Conservation (phyloP, 225 moss, liverwort and hornwort genomes). For the Takakia lepidozioides region DNA sequence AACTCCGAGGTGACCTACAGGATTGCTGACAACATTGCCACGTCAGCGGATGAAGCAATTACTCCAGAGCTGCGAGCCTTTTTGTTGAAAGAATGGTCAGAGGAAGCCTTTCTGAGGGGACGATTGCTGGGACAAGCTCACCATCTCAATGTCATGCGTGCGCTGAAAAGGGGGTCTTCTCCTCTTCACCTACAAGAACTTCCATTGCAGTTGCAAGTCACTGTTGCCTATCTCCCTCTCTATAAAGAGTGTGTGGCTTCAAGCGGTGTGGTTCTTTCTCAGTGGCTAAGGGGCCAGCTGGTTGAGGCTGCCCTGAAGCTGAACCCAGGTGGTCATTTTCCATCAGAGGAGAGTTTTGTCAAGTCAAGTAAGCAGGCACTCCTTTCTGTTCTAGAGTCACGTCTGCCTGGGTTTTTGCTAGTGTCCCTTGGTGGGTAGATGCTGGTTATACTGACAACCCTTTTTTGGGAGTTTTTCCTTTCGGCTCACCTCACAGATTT, state of each 20-base stretch:
- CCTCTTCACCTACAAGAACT: constrained; percentile 95
- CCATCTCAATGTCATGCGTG: constrained; percentile 93
- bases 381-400: constrained; percentile 70
- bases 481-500: no score
- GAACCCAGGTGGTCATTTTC: constrained; percentile 24
- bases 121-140: constrained; percentile 73
- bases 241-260: constrained; percentile 79
- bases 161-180: constrained; percentile 71
- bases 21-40: constrained; percentile 89
- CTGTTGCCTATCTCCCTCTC: constrained; percentile 85
- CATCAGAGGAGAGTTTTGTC: constrained; percentile 47
- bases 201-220: constrained; percentile 85
- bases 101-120: constrained; percentile 77
- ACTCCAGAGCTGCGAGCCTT: constrained; percentile 68
- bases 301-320: constrained; percentile 81
- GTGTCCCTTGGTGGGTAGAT: constrained; percentile 22
- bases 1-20: constrained; percentile 79
- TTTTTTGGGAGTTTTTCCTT: no score
- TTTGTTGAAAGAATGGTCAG: constrained; percentile 81
- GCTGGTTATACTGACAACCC: no score
- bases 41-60: constrained; percentile 85
- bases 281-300: constrained; percentile 95
- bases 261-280: constrained; percentile 84
- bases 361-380: constrained; percentile 64
- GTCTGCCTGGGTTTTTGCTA: constrained; percentile 79